Conservation (phyloP, 2,329 filamentous ascomycete species). For the Didymella arachidicola region DNA sequence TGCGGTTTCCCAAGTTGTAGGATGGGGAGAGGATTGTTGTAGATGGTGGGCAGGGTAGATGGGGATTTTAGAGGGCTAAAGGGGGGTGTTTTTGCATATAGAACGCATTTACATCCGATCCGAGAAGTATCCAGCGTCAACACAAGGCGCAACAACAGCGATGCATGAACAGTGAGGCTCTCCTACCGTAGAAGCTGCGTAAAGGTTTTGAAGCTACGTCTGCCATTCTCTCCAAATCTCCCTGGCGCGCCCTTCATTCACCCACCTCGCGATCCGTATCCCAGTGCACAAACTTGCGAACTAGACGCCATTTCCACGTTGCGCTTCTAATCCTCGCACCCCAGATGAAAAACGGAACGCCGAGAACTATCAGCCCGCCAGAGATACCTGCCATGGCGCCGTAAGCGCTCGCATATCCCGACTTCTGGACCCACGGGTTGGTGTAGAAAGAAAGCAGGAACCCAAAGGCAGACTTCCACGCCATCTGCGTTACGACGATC, state of each 20-base stretch:
- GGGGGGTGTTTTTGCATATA: too few relatives aligned
- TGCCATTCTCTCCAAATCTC: too few relatives aligned
- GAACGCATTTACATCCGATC: too few relatives aligned
- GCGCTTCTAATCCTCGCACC: background rate
- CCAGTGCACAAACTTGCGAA: background rate
- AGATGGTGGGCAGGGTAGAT: too few relatives aligned
- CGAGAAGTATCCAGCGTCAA: too few relatives aligned
- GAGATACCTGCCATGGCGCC: background rate
- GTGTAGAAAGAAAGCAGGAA: background rate
- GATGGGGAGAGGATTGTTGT: too few relatives aligned
- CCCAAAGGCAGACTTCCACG: slow-evolving; percentile 61
- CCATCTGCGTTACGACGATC: slow-evolving; percentile 61
- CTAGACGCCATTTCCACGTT: background rate
- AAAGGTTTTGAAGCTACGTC: too few relatives aligned
- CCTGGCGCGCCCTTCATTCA: background rate
- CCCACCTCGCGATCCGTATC: background rate
- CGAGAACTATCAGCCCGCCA: background rate
- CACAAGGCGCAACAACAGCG: too few relatives aligned
- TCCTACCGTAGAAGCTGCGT: too few relatives aligned
- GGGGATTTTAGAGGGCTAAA: too few relatives aligned
- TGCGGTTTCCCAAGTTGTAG: slow-evolving; percentile 43
- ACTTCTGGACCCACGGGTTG: background rate
- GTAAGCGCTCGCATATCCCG: background rate
- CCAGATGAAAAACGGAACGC: background rate
- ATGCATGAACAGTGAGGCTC: too few relatives aligned